Evolutionary conservation across 371 early-diverging fungal species (phyloP).

Genomic region (Coemansia linderi): DNA sequence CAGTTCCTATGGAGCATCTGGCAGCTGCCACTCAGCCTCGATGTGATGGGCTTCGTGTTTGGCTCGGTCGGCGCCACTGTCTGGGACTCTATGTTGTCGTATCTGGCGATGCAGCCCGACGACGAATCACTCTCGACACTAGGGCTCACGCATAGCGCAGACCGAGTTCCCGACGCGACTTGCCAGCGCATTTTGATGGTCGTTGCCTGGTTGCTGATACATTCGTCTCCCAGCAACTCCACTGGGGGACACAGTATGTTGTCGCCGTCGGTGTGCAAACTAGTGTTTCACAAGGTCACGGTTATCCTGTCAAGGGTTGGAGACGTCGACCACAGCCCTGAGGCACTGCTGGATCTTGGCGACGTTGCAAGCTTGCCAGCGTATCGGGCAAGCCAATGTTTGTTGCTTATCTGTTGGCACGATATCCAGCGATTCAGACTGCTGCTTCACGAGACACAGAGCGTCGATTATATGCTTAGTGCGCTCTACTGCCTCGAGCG

Average conservation of each 20-base stretch:
- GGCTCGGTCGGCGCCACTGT: constrained; percentile 8
- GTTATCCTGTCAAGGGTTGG: not conserved
- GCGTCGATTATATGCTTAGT: constrained; percentile 10
- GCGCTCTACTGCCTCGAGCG: constrained; percentile 10
- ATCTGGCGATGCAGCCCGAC: not conserved
- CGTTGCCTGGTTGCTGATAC: constrained; percentile 30
- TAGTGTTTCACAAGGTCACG: constrained; percentile 22
- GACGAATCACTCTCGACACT: not conserved
- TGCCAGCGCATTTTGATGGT: constrained; percentile 3
- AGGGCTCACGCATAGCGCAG: not conserved
- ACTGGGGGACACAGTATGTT: constrained; percentile 7
- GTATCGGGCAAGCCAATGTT: constrained; percentile 17
- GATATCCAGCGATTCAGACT: constrained; percentile 14
- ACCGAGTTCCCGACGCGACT: not conserved
- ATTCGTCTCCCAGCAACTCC: constrained; percentile 5
- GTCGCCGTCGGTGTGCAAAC: constrained; percentile 23
- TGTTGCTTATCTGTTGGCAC: constrained; percentile 21
- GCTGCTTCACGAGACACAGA: constrained; percentile 40
- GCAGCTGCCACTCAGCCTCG: constrained; percentile 14
- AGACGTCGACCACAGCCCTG: not conserved
- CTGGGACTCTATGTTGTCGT: constrained; percentile 19
- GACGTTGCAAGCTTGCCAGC: not conserved
- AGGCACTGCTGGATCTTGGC: not conserved
- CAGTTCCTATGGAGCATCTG: constrained; percentile 33
- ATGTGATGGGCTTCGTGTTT: constrained; percentile 5